A percentile compares a stretch with the other conserved stretches of the same genome.
Evolutionary conservation across 1,284 basidiomycete species (phyloP).

Genomic region (Veloporphyrellus conicus): DNA sequence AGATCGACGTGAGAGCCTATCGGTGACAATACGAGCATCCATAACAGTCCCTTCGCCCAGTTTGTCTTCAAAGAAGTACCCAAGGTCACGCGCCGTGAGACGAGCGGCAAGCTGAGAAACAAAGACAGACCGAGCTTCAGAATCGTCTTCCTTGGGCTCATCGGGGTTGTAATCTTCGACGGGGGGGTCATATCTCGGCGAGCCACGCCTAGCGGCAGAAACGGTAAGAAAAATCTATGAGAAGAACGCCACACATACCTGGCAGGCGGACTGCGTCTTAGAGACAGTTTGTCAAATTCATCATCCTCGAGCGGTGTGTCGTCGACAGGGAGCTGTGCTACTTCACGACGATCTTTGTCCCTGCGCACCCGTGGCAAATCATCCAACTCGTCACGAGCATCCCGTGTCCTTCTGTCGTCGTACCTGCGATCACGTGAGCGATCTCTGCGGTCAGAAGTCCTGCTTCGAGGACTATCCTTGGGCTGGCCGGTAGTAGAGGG

Average conservation of each 20-base stretch:
- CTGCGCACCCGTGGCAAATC: conserved; percentile 43
- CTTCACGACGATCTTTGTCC: conserved; percentile 38
- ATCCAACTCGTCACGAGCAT: conserved; percentile 58
- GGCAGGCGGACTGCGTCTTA: conserved; percentile 39
- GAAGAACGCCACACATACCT: conserved; percentile 34
- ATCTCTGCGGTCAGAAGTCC: conserved; percentile 45
- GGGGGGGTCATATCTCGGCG: conserved; percentile 65
- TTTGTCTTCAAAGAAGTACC: conserved; percentile 98
- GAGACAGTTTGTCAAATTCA: conserved; percentile 28
- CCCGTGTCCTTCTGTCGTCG: conserved; percentile 48
- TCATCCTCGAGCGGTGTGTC: conserved; percentile 34
- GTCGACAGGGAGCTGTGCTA: conserved; percentile 25
- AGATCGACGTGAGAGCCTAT: conserved; percentile 86
- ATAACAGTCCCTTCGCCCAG: conserved; percentile 88
- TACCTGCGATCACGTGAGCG: conserved; percentile 55
- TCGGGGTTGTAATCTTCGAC: conserved; percentile 68
- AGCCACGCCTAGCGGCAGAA: conserved; percentile 49
- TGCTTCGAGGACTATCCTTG: conserved; percentile 54
- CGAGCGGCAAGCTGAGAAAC: conserved; percentile 96
- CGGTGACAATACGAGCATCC: conserved; percentile 93
- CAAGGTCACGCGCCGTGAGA: conserved; percentile 91
- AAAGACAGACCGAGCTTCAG: conserved; percentile 95
- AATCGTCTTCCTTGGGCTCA: conserved; percentile 81
- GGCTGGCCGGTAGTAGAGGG: conserved; percentile 28
- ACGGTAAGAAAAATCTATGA: conserved; percentile 15